phyloP scores from a whole-genome alignment of 2,329 filamentous ascomycete species.

The Paraphoma sp. region DNA sequence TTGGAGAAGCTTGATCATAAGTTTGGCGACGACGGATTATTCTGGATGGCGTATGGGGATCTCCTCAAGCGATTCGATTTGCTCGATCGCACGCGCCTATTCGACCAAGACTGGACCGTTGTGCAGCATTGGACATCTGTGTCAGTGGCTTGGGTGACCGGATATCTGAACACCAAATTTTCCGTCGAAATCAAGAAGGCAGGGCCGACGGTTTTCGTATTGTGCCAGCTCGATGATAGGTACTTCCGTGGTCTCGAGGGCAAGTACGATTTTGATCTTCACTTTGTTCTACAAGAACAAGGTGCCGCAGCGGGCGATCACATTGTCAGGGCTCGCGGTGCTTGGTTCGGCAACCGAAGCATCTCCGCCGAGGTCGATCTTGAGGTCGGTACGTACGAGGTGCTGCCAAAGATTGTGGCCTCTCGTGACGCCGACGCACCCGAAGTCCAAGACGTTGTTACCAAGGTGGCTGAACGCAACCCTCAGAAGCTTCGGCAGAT shows the following conservation, averaged over 20 bases:
- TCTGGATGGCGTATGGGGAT: conserved; percentile 68
- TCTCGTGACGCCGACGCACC: conserved; percentile 56
- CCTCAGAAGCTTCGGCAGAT: conserved; percentile 66
- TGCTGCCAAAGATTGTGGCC: conserved; percentile 76
- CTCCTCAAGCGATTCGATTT: conserved; percentile 62
- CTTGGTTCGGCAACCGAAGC: conserved; percentile 69
- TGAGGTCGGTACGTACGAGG: conserved; percentile 74
- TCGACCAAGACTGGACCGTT: conserved; percentile 64
- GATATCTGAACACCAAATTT: conserved; percentile 68
- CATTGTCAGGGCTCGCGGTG: conserved; percentile 59
- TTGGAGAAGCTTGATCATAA: conserved; percentile 72
- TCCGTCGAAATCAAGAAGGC: conserved; percentile 59
- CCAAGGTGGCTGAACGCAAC: conserved; percentile 38
- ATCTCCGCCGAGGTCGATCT: conserved; percentile 79
- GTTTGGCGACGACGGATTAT: conserved; percentile 76
- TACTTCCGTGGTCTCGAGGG: conserved; percentile 65
- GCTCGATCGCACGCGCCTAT: conserved; percentile 66
- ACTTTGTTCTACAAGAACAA: conserved; percentile 64
- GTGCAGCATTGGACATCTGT: conserved; percentile 66
- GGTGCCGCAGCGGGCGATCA: conserved; percentile 57
- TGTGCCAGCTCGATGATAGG: conserved; percentile 65
- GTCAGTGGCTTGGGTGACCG: conserved; percentile 64
- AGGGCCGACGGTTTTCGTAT: conserved; percentile 62
- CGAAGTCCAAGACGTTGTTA: conserved; percentile 70
- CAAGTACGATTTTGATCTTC: conserved; percentile 62